phyloP scores from a whole-genome alignment of 2,329 filamentous ascomycete species.

The Cordyceps militaris region DNA sequence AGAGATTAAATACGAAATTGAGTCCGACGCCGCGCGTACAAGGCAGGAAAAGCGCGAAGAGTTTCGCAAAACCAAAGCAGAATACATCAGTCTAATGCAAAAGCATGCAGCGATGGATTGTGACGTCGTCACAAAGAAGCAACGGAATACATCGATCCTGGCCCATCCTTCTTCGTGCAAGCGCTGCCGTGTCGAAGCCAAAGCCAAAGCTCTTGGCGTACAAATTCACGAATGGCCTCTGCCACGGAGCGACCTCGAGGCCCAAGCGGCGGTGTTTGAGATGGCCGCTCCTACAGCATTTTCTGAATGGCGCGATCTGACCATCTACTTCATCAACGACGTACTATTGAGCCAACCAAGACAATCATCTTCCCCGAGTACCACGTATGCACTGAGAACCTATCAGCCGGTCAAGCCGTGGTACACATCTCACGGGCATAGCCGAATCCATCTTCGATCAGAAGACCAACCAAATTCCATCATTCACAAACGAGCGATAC shows the following conservation, averaged over 20 bases:
- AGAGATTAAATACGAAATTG: too few species aligned
- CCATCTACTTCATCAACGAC: conserved; percentile 34
- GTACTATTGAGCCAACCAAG: conserved; percentile 3
- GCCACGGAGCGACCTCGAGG: conserved; percentile 23
- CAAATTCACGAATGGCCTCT: conserved; percentile 50
- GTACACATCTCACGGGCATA: background rate
- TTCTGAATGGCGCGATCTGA: conserved; percentile 40
- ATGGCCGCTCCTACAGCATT: conserved; percentile 35
- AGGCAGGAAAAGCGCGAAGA: too few species aligned
- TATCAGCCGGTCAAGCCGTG: background rate
- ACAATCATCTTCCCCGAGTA: background rate
- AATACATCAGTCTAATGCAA: too few species aligned
- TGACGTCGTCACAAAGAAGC: too few species aligned
- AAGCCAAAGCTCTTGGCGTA: conserved; percentile 36
- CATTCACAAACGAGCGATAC: background rate
- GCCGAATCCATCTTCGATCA: background rate
- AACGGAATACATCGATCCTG: too few species aligned
- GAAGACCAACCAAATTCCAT: background rate
- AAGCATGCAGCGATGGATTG: too few species aligned
- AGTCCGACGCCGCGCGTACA: too few species aligned
- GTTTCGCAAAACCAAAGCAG: too few species aligned
- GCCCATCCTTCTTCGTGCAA: too few species aligned
- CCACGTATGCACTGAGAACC: conserved; percentile 6
- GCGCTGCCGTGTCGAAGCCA: too few species aligned
- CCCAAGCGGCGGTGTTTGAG: conserved; percentile 47